Evolutionary conservation across 805 yeast genomes (phyloP), one percentile per base, ranked within the genome.

Genomic region (Candida alai): DNA sequence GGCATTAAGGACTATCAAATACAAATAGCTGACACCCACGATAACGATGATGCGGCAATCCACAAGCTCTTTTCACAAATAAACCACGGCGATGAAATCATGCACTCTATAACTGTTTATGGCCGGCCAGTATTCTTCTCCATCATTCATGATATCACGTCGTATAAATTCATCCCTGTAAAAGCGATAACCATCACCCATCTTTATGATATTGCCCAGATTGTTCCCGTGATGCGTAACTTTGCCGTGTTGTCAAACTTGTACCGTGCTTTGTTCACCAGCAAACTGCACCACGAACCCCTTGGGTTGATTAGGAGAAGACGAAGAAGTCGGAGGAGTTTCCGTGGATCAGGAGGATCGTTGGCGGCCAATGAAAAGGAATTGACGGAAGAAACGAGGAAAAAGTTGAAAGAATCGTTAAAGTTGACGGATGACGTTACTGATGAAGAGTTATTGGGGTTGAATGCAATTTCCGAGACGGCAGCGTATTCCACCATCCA

Each of bases 361-460:
- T 24, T 25, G 5, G n/a, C 12, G n/a, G 19, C 19, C 12, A n/a
- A 9, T 9, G 41, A 32, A 13, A 35, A 32, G 7, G 53, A 45
- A 27, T 30, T 48, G 16, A 42, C 45, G 5, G 45, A 41, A 16
- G 59, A 54, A 19, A 41, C 49, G 4, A 60, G 52, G 30, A 50
- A 52, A 30, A 62, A 49, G 32, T 45, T 66, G 24, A 56, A 56
- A 28, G 58, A 59, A 21, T 50, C 68, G 3, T 50, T 65, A 23
- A 59, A 58, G 34, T 42, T 66, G 16, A 43, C 68, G 3, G 49
- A 51, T 23, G 61, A 62, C 34, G 65, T 60, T 15, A 56, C 67
- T 1, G 65, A 62, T 35, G 69, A 62, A 33, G 69, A 66, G 41
- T 48, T 65, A 9, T 36, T 60, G 14, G 60, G 62, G 6, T 46